These are phyloP conservation scores for Scheffersomyces lignosus DNA, from an alignment of 805 yeast species.

Conservation along the genomic window DNA sequence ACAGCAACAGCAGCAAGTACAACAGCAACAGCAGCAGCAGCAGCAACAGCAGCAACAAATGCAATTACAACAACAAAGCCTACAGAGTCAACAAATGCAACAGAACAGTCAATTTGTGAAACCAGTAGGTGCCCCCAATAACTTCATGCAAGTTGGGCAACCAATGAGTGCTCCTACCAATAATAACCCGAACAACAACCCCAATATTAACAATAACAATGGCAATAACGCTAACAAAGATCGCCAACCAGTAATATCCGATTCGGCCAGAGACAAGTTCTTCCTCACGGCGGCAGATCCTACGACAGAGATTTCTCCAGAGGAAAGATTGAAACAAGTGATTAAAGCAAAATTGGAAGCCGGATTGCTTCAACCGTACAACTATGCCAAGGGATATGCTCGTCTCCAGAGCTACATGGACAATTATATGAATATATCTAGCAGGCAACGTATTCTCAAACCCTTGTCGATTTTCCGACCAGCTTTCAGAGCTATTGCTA, in stretches of 20 bases:
- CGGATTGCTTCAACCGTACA: slow-evolving; percentile 87
- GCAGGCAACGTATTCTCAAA: slow-evolving; percentile 80
- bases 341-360: slow-evolving; percentile 94
- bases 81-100: slow-evolving; percentile 6
- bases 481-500: slow-evolving; percentile 89
- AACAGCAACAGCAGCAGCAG: slow-evolving; percentile 2
- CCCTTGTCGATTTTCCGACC: slow-evolving; percentile 87
- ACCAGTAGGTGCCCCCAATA: neutral
- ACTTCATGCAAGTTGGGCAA: neutral
- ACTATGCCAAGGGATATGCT: slow-evolving; percentile 92
- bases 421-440: slow-evolving; percentile 79
- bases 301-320: slow-evolving; percentile 89
- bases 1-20: slow-evolving; percentile 6
- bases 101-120: slow-evolving; percentile 3
- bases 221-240: slow-evolving; percentile 13
- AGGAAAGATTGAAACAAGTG: slow-evolving; percentile 88
- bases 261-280: slow-evolving; percentile 88
- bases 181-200: slow-evolving; percentile 1
- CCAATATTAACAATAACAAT: slow-evolving; percentile 15
- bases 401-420: slow-evolving; percentile 90
- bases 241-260: slow-evolving; percentile 51
- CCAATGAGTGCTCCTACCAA: neutral
- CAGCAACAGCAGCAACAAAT: slow-evolving; percentile 5
- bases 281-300: slow-evolving; percentile 97
- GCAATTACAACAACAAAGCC: slow-evolving; percentile 1